These are phyloP conservation scores for Zychaea mexicana DNA, from an alignment of 371 early-diverging fungal genomes.

Conservation along the genomic window DNA sequence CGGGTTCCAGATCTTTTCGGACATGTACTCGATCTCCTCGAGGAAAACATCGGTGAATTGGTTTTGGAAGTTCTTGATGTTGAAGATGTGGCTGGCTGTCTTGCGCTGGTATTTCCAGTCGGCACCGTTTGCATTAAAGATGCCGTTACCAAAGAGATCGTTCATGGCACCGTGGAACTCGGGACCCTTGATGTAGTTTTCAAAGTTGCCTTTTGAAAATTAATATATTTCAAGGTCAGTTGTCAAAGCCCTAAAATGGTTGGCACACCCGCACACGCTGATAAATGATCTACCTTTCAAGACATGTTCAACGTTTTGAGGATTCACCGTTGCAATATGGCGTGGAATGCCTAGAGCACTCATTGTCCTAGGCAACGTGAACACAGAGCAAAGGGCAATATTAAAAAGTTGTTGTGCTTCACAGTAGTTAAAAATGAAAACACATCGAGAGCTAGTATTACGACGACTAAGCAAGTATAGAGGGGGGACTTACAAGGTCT, in stretches of 20 bases:
- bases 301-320: constrained; percentile 29
- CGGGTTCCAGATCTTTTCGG: constrained; percentile 26
- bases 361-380: constrained; percentile 10
- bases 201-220: constrained; percentile 35
- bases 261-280: neutral
- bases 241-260: neutral
- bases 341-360: constrained; percentile 21
- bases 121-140: constrained; percentile 49
- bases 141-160: constrained; percentile 38
- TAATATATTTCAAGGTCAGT: neutral
- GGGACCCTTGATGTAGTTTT: constrained; percentile 41
- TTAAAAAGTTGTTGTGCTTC: neutral
- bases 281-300: constrained; percentile 21
- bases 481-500: constrained; percentile 16
- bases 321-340: constrained; percentile 21
- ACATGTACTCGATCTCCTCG: constrained; percentile 35
- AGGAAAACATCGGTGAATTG: constrained; percentile 55
- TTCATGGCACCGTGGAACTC: constrained; percentile 26
- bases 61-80: constrained; percentile 57
- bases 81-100: constrained; percentile 54
- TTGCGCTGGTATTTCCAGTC: constrained; percentile 49
- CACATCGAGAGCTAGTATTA: neutral
- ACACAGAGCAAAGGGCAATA: neutral
- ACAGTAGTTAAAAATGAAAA: neutral
- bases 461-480: neutral